A percentile compares a stretch with the other conserved stretches of the same genome.
phyloP scores from a whole-genome alignment of 352 stramenopile genomes.

The Globisporangium mamillatum region DNA sequence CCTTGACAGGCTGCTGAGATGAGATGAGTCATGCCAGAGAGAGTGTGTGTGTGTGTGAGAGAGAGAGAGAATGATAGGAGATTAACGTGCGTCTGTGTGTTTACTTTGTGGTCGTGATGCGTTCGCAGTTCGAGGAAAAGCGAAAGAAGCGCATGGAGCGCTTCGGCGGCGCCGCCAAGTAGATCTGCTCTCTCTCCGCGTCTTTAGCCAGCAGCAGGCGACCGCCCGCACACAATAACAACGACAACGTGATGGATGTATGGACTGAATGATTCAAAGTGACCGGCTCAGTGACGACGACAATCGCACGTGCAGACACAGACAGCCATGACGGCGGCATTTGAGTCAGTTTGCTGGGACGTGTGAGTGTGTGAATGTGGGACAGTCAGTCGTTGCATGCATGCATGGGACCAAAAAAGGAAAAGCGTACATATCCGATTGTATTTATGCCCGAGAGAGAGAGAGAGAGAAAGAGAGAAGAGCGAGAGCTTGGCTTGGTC shows the following conservation, averaged over 20 bases:
- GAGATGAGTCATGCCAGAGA: not conserved
- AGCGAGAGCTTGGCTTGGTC: constrained; percentile 3
- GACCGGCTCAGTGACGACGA: not conserved
- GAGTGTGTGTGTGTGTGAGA: too few species aligned
- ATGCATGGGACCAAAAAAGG: not conserved
- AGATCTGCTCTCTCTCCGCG: not conserved
- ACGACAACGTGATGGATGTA: constrained; percentile 2
- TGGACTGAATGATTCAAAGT: not conserved
- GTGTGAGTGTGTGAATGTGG: not conserved
- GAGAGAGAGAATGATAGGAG: not conserved
- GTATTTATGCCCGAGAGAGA: constrained; percentile 10
- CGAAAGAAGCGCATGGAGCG: constrained; percentile 70
- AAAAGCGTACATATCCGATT: constrained; percentile 1
- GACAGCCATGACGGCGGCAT: not conserved
- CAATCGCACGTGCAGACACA: not conserved
- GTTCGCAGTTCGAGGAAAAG: constrained; percentile 64
- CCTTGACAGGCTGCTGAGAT: constrained; percentile 4
- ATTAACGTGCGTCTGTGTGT: not conserved
- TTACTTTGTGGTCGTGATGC: not conserved
- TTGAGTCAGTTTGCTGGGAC: constrained; percentile 4
- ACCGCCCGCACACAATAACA: too few species aligned
- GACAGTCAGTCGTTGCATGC: constrained; percentile 2
- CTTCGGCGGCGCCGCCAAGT: constrained; percentile 36
- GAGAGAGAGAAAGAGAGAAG: constrained; percentile 3
- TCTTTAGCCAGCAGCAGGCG: constrained; percentile 14